Evolutionary conservation across 176 grass and related monocot species (phyloP), one percentile per base, ranked within the genome.

Genomic region (Cymbopogon citratus): DNA sequence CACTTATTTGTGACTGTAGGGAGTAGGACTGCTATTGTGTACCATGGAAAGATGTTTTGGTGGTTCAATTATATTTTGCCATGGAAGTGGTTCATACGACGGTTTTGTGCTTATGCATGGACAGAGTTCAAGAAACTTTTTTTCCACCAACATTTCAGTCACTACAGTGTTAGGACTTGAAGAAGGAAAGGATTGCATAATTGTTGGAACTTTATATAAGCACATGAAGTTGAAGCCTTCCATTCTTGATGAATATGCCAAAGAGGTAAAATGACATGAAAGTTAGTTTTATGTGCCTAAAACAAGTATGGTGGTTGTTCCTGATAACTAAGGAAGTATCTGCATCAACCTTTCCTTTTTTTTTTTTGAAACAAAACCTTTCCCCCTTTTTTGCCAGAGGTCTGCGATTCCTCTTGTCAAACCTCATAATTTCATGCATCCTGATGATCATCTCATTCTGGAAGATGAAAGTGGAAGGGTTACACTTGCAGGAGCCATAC

Each of bases 391-490:
- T 23, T 72, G 63, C 31, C 89, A 99, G 96, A 95, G 96, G 46
- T 99, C 96, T 15, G 87, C 66, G 54, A 77, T 95, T 74, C 96
- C 96, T 69, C 96, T 99, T 70, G 96, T 88, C 51, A 99, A 95
- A 49, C 96, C 80, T 13, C 96, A 99, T 74, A 99, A 99, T 88
- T 99, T 99, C 89, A 89, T 91, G 80, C 93, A 94, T 77, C 86
- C 88, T 52, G 96, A 99, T 65, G 96, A 99, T 78, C 91, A 99
- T 93, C 90, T 99, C 67, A 91, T 95, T 88, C 85, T 99, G 78
- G 96, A 99, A 99, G 92, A 99, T 83, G 96, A 99, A 81, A 99
- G 96, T 54, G 96, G 96, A 85, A 91, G 96, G 79, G 96, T 99
- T 80, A 89, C 91, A 75, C 82, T 99, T 80, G 83, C 92, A 85